These are phyloP conservation scores for Ophiostoma ulmi DNA, from an alignment of 2,329 filamentous ascomycete genomes.

Conservation along the genomic window DNA sequence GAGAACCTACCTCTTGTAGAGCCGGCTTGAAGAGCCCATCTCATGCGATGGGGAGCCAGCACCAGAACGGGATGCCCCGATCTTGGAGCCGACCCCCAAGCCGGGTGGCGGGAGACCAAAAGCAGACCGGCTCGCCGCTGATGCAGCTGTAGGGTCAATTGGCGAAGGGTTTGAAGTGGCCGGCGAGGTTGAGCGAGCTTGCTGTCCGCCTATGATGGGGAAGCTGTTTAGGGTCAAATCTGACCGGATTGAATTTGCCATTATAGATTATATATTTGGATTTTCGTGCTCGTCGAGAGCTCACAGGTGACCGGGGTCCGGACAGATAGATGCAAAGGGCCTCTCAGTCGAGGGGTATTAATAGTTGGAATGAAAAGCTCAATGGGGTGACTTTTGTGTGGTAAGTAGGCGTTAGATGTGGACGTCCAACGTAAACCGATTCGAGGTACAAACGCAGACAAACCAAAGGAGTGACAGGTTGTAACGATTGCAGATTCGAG, in stretches of 20 bases:
- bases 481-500: neutral
- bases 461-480: slow-evolving; percentile 3
- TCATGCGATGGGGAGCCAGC: slow-evolving; percentile 96
- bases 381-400: neutral
- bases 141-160: slow-evolving; percentile 60
- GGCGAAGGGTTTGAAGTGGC: slow-evolving; percentile 70
- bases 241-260: slow-evolving; percentile 76
- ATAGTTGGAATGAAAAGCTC: neutral
- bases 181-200: slow-evolving; percentile 71
- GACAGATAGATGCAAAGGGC: neutral
- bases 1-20: slow-evolving; percentile 82
- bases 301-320: slow-evolving; percentile 2
- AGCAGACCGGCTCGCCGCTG: slow-evolving; percentile 59
- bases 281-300: slow-evolving; percentile 11
- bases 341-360: neutral
- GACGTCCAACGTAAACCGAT: neutral
- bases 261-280: slow-evolving; percentile 73
- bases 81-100: slow-evolving; percentile 54
- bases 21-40: slow-evolving; percentile 63
- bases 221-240: slow-evolving; percentile 84
- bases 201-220: slow-evolving; percentile 50
- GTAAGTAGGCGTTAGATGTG: neutral
- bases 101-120: slow-evolving; percentile 67
- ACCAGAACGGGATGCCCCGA: slow-evolving; percentile 67
- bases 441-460: neutral